Evolutionary conservation across 768 basidiomycete genomes (phyloP).

Genomic region (Suillus decipiens): DNA sequence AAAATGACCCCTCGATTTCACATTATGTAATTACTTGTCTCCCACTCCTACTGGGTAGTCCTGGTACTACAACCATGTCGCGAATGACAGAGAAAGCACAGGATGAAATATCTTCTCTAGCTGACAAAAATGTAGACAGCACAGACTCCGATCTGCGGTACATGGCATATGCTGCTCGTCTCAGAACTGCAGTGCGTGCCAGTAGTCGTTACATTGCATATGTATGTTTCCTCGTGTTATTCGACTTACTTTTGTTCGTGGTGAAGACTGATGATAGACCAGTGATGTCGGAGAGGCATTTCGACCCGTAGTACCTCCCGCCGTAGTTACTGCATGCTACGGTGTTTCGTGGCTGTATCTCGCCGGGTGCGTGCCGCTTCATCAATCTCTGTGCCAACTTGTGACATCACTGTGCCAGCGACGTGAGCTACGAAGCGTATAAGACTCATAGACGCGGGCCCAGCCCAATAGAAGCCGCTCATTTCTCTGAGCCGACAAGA

Average conservation of each 20-base stretch:
- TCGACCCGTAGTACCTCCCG: constrained; percentile 73
- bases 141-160: constrained; percentile 71
- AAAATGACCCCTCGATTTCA: constrained; percentile 15
- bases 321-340: constrained; percentile 74
- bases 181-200: constrained; percentile 75
- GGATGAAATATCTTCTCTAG: constrained; percentile 55
- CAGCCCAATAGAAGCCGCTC: constrained; percentile 60
- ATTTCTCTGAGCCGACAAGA: constrained; percentile 71
- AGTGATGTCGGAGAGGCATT: constrained; percentile 86
- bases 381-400: neutral
- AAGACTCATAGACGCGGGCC: constrained; percentile 73
- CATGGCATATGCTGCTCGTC: constrained; percentile 75
- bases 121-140: constrained; percentile 63
- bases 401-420: constrained; percentile 37
- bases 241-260: neutral
- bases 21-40: constrained; percentile 18
- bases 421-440: constrained; percentile 81
- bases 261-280: constrained; percentile 47
- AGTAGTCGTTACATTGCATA: constrained; percentile 76
- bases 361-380: constrained; percentile 45
- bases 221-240: constrained; percentile 40
- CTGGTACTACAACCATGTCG: constrained; percentile 10
- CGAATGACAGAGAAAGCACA: constrained; percentile 36
- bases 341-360: constrained; percentile 84
- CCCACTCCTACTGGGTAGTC: neutral